Conservation (phyloP, 352 stramenopile genomes). For the Pythium pyrilobum region DNA sequence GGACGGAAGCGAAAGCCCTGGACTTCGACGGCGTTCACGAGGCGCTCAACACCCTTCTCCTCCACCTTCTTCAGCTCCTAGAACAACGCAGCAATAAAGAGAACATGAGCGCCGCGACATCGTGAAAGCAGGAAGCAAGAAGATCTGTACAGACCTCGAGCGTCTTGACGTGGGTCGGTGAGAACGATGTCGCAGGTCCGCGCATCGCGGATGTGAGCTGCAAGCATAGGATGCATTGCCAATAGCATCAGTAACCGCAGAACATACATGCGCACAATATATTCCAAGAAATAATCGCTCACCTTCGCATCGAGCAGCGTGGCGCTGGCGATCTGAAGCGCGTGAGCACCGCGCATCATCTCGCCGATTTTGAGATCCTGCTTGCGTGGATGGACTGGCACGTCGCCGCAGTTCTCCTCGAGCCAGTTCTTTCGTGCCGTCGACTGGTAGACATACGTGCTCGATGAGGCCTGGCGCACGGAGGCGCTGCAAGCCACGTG, state of each 20-base stretch:
- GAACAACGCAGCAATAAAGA: not conserved
- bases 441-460: not conserved
- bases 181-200: conserved; percentile 33
- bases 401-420: conserved; percentile 56
- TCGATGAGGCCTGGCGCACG: not conserved
- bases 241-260: not conserved
- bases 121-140: not conserved
- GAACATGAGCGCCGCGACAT: too few species aligned
- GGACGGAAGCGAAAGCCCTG: conserved; percentile 62
- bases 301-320: conserved; percentile 48
- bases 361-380: conserved; percentile 47
- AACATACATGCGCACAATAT: not conserved
- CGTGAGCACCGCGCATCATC: conserved; percentile 70
- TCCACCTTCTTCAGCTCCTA: conserved; percentile 49
- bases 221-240: not conserved
- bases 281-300: not conserved
- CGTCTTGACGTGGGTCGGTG: conserved; percentile 29
- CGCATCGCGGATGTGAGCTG: conserved; percentile 31
- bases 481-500: not conserved
- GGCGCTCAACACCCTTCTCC: conserved; percentile 39
- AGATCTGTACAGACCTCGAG: conserved; percentile 31
- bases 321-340: conserved; percentile 45
- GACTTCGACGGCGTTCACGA: conserved; percentile 34
- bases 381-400: conserved; percentile 32
- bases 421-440: conserved; percentile 46